phyloP scores from a whole-genome alignment of 306 rosid genomes.

The Medicago ruthenica region DNA sequence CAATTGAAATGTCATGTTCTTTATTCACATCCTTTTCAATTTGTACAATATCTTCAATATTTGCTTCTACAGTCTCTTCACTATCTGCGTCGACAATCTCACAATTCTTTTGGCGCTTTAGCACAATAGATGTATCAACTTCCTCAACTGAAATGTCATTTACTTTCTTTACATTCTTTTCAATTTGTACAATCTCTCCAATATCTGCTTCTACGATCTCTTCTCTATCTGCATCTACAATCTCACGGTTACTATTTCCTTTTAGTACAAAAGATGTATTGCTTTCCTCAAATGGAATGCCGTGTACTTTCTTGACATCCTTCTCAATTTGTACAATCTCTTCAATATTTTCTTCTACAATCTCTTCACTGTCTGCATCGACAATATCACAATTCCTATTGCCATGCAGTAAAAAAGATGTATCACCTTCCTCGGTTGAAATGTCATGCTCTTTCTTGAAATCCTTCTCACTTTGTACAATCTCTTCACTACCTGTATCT shows the following conservation, averaged over 20 bases:
- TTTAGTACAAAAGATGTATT: not conserved
- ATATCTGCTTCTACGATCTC: constrained; percentile 29
- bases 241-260: constrained; percentile 56
- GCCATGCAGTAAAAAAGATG: constrained; percentile 34
- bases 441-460: constrained; percentile 24
- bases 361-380: constrained; percentile 61
- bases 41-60: constrained; percentile 54
- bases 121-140: constrained; percentile 32
- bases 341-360: constrained; percentile 56
- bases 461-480: constrained; percentile 51
- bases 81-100: constrained; percentile 71
- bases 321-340: constrained; percentile 57
- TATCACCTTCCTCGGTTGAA: constrained; percentile 40
- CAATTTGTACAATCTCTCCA: constrained; percentile 58
- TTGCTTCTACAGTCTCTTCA: constrained; percentile 61
- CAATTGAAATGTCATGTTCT: constrained; percentile 28
- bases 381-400: constrained; percentile 62
- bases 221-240: constrained; percentile 46
- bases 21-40: constrained; percentile 44
- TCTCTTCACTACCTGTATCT: constrained; percentile 48
- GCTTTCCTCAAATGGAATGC: constrained; percentile 30
- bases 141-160: constrained; percentile 35
- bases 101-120: constrained; percentile 42
- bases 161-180: constrained; percentile 41
- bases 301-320: constrained; percentile 34